A percentile compares a stretch with the other conserved stretches of the same genome.
These are phyloP conservation scores for Colletotrichum filicis DNA, from an alignment of 2,329 filamentous ascomycete species.

Conservation along the genomic window DNA sequence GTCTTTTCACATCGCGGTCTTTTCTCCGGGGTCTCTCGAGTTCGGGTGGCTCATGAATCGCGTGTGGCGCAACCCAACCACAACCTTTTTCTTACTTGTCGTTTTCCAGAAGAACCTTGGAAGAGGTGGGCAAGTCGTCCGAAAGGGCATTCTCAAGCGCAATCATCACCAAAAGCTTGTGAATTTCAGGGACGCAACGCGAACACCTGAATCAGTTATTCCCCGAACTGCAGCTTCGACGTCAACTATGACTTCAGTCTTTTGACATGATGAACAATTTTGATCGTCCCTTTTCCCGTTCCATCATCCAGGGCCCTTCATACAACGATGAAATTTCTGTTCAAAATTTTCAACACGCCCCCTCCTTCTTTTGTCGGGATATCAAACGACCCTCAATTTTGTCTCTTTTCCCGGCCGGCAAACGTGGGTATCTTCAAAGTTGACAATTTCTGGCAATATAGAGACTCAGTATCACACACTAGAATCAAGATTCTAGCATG, in stretches of 20 bases:
- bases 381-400: not conserved
- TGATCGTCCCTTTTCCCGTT: not conserved
- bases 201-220: conserved; percentile 6
- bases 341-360: not conserved
- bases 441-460: not conserved
- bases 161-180: not conserved
- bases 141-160: conserved; percentile 25
- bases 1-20: not conserved
- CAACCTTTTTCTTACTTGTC: not conserved
- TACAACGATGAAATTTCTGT: too few relatives aligned
- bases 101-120: conserved; percentile 4
- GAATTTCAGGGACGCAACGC: conserved; percentile 2
- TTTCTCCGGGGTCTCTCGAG: not conserved
- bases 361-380: not conserved
- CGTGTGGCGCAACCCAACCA: not conserved
- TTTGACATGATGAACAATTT: not conserved
- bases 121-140: conserved; percentile 8
- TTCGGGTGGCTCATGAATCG: conserved; percentile 9
- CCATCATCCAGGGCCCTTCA: not conserved
- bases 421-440: not conserved
- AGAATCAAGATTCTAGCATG: not conserved
- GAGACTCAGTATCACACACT: not conserved
- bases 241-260: conserved; percentile 28
- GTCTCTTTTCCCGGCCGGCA: not conserved
- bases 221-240: conserved; percentile 11